Percentiles rank a stretch among this genome's conserved stretches.
Conservation (phyloP, 2,329 filamentous ascomycete species). For the Aspergillus arachidicola region DNA sequence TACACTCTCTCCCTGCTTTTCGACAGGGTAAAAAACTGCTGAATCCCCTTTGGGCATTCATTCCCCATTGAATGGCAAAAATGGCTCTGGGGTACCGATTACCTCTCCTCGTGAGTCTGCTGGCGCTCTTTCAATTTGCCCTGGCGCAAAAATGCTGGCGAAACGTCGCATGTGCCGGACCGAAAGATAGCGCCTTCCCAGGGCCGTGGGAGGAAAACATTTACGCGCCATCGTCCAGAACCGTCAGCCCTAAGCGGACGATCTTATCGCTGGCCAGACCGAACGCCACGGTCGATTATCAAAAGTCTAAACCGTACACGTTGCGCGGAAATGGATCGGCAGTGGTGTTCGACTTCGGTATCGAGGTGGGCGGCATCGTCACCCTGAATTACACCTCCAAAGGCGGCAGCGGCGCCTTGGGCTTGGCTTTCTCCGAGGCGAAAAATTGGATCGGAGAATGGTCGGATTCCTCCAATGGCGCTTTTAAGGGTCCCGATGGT, state of each 20-base stretch:
- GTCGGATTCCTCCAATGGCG: conserved; percentile 54
- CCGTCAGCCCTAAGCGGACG: conserved; percentile 50
- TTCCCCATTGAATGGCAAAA: neutral
- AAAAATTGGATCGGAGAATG: conserved; percentile 52
- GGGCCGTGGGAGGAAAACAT: conserved; percentile 63
- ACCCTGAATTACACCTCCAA: conserved; percentile 53
- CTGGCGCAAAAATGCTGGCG: conserved; percentile 54
- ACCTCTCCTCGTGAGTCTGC: conserved; percentile 15
- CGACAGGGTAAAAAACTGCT: neutral
- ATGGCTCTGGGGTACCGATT: conserved; percentile 20
- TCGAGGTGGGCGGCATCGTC: conserved; percentile 60
- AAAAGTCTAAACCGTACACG: conserved; percentile 29
- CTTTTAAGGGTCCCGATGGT: conserved; percentile 46
- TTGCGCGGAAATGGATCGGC: conserved; percentile 53
- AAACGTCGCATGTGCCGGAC: conserved; percentile 56
- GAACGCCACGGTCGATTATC: conserved; percentile 28
- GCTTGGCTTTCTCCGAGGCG: conserved; percentile 52
- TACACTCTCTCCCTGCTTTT: neutral
- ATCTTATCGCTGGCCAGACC: conserved; percentile 38
- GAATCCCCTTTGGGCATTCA: neutral
- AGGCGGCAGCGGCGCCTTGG: conserved; percentile 39
- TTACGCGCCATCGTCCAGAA: conserved; percentile 57
- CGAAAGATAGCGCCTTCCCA: conserved; percentile 54
- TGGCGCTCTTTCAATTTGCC: conserved; percentile 17
- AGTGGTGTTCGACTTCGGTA: conserved; percentile 62